Conservation (phyloP, 2,329 filamentous ascomycete species). For the Emergomyces pasteurianus region DNA sequence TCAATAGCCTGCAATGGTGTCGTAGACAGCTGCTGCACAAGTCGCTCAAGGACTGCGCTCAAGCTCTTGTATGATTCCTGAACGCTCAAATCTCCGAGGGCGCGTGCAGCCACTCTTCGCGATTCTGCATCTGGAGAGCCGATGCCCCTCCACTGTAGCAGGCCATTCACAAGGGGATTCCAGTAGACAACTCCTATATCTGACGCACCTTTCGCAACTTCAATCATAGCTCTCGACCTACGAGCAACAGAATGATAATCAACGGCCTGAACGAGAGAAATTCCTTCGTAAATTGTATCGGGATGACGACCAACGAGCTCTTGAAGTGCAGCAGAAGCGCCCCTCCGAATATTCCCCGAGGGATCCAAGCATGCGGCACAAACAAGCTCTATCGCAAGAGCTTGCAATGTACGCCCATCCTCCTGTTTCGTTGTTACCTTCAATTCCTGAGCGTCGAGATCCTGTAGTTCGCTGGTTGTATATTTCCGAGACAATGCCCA, state of each 20-base stretch:
- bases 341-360: constrained; percentile 83
- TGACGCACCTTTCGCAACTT: constrained; percentile 60
- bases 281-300: constrained; percentile 68
- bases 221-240: constrained; percentile 66
- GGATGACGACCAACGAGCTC: constrained; percentile 90
- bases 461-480: constrained; percentile 61
- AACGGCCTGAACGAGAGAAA: constrained; percentile 73
- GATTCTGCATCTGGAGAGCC: constrained; percentile 64
- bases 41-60: constrained; percentile 20
- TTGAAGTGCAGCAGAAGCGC: constrained; percentile 84
- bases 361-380: constrained; percentile 76
- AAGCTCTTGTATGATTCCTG: constrained; percentile 23
- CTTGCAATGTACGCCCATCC: constrained; percentile 50
- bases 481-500: constrained; percentile 89
- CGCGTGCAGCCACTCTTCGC: constrained; percentile 56
- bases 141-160: constrained; percentile 81
- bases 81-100: constrained; percentile 46
- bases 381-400: constrained; percentile 69
- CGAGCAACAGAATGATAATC: constrained; percentile 90
- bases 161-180: constrained; percentile 53
- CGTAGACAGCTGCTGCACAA: constrained; percentile 24
- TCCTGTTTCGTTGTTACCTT: constrained; percentile 18
- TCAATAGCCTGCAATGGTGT: constrained; percentile 30
- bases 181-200: constrained; percentile 54
- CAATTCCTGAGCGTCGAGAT: constrained; percentile 37